Percentiles rank a stretch among this genome's conserved stretches.
phyloP scores from a whole-genome alignment of 2,329 filamentous ascomycete species.

The Fusarium globosum region DNA sequence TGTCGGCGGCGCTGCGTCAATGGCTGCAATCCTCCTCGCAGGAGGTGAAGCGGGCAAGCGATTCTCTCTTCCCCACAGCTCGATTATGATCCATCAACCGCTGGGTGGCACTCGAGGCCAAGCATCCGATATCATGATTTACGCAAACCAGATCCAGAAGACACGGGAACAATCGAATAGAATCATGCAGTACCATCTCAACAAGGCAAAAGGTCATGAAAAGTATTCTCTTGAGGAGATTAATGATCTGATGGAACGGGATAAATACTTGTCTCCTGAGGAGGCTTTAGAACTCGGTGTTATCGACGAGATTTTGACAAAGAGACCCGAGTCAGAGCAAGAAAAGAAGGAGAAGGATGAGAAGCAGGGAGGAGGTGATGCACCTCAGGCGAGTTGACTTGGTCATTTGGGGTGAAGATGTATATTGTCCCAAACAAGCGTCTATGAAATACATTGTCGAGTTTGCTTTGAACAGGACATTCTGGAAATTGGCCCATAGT shows the following conservation, averaged over 20 bases:
- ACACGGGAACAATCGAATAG: conserved; percentile 87
- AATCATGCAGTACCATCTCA: conserved; percentile 90
- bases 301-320: conserved; percentile 86
- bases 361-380: conserved; percentile 30
- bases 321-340: conserved; percentile 61
- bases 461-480: not conserved
- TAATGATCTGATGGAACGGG: conserved; percentile 95
- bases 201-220: conserved; percentile 77
- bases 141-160: conserved; percentile 94
- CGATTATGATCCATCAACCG: conserved; percentile 98
- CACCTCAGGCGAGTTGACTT: conserved; percentile 19
- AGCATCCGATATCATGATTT: conserved; percentile 89
- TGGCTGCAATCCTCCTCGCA: conserved; percentile 89
- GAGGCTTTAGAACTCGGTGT: conserved; percentile 93
- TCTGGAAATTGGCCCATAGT: not conserved
- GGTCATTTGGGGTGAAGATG: not conserved
- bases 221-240: conserved; percentile 85
- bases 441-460: not conserved
- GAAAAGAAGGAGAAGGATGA: conserved; percentile 48
- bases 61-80: conserved; percentile 90
- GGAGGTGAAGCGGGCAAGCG: conserved; percentile 87
- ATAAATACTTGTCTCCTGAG: conserved; percentile 90
- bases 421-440: not conserved
- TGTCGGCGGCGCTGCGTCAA: conserved; percentile 91
- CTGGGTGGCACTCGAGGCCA: conserved; percentile 76